Percentiles rank a stretch among this genome's conserved stretches.
Conservation (phyloP, 2,329 filamentous ascomycete genomes). For the Cladosporium sp. region DNA sequence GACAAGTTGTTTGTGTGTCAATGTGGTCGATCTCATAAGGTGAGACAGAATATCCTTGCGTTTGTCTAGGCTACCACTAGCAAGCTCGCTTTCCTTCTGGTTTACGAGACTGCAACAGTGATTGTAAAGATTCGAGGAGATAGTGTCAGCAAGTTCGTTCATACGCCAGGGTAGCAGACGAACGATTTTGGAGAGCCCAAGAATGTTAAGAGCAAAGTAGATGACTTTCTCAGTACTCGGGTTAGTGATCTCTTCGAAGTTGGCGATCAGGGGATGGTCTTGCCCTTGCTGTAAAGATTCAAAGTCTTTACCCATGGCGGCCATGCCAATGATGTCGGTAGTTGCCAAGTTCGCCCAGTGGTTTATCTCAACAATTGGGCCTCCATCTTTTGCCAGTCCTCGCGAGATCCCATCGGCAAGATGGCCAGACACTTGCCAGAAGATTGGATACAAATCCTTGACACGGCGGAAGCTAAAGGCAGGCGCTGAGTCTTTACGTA, state of each 20-base stretch:
- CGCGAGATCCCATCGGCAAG: not conserved
- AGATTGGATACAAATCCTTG: slow-evolving; percentile 79
- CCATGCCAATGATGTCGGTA: slow-evolving; percentile 59
- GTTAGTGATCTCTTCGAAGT: not conserved
- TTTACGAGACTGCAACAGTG: not conserved
- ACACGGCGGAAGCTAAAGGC: slow-evolving; percentile 84
- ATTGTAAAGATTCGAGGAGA: not conserved
- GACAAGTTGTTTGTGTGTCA: slow-evolving; percentile 51
- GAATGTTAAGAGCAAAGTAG: not conserved
- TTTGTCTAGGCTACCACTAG: slow-evolving; percentile 27
- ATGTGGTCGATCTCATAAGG: slow-evolving; percentile 53
- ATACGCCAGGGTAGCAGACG: not conserved
- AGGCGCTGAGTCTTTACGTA: slow-evolving; percentile 73
- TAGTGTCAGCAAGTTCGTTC: not conserved
- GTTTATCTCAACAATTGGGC: slow-evolving; percentile 43
- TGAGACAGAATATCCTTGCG: slow-evolving; percentile 46
- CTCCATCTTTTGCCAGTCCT: not conserved
- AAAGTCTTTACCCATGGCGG: slow-evolving; percentile 59
- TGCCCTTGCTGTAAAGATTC: slow-evolving; percentile 51
- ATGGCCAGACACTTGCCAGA: slow-evolving; percentile 66
- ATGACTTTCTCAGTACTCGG: not conserved
- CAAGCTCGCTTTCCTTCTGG: not conserved
- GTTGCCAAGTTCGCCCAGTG: slow-evolving; percentile 53
- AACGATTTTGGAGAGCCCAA: not conserved
- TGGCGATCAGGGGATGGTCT: slow-evolving; percentile 24